Evolutionary conservation across 306 rosid species (phyloP).

Genomic region (Fragaria ananassa): DNA sequence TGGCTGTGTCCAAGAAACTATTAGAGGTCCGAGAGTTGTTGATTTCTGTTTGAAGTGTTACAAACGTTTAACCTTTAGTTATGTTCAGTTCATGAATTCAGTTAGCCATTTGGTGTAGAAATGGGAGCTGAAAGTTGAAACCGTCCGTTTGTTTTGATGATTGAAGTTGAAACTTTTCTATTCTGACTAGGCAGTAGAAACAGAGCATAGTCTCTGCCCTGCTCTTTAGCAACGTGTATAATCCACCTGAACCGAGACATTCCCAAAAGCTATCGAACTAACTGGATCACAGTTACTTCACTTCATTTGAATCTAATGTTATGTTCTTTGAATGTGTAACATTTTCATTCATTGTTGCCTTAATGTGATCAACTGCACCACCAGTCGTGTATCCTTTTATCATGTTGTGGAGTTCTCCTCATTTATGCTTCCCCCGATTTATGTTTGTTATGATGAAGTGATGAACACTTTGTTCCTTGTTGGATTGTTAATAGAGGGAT

Average conservation of each 20-base stretch:
- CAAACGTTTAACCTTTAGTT: background rate
- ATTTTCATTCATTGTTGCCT: background rate
- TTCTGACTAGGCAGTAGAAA: background rate
- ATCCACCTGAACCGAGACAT: background rate
- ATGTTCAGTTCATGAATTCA: background rate
- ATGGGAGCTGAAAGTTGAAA: background rate
- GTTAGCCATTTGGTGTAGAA: background rate
- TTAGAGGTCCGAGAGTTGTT: conserved; percentile 19
- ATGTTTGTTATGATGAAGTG: background rate
- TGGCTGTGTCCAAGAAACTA: conserved; percentile 28
- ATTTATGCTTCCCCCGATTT: background rate
- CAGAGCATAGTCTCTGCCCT: background rate
- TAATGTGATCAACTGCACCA: background rate
- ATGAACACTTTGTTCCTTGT: background rate
- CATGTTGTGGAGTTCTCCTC: background rate
- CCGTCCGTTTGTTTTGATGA: background rate
- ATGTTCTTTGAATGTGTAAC: too few species aligned
- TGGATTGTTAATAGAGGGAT: background rate
- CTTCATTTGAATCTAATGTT: too few species aligned
- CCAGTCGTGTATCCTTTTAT: too few species aligned
- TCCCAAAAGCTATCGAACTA: background rate
- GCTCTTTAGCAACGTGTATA: background rate
- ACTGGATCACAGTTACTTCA: too few species aligned
- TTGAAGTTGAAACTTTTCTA: background rate
- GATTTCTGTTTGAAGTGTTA: background rate